A percentile compares a stretch with the other conserved stretches of the same genome.
phyloP scores from a whole-genome alignment of 768 basidiomycete genomes.

The Naematelia aurantialba region DNA sequence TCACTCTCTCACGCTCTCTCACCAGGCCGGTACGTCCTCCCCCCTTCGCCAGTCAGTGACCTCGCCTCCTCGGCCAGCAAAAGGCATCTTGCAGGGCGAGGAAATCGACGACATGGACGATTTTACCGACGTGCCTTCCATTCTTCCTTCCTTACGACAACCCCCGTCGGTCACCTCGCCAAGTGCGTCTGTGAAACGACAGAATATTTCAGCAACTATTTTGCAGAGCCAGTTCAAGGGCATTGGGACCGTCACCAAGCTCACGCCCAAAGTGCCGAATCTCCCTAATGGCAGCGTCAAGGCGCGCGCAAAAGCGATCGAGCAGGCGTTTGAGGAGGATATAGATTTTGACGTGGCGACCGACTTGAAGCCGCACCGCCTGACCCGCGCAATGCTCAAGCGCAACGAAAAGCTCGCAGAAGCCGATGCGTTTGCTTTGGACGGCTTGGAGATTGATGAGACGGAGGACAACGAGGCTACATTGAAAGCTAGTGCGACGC shows the following conservation, averaged over 20 bases:
- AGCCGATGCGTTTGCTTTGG: conserved; percentile 29
- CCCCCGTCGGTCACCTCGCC: not conserved
- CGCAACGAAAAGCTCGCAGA: conserved; percentile 4
- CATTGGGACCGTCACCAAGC: conserved; percentile 33
- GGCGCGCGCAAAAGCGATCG: conserved; percentile 22
- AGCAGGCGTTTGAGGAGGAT: conserved; percentile 30
- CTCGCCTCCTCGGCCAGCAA: not conserved
- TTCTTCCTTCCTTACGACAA: not conserved
- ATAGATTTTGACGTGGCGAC: conserved; percentile 23
- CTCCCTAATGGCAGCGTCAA: conserved; percentile 14
- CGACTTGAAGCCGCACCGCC: not conserved
- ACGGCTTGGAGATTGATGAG: conserved; percentile 28
- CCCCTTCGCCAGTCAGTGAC: conserved; percentile 13
- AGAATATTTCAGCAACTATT: conserved; percentile 21
- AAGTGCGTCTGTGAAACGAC: not conserved
- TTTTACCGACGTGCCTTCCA: conserved; percentile 13
- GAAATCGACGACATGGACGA: conserved; percentile 5
- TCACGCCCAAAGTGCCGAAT: conserved; percentile 8
- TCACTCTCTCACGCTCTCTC: conserved; percentile 5
- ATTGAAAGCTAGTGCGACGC: conserved; percentile 45
- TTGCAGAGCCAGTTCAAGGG: conserved; percentile 29
- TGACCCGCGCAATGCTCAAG: not conserved
- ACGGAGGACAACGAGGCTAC: conserved; percentile 38
- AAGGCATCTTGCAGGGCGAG: not conserved
- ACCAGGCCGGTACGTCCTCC: conserved; percentile 5